Conservation (phyloP, 352 stramenopile genomes). For the Pythium periplocum region DNA sequence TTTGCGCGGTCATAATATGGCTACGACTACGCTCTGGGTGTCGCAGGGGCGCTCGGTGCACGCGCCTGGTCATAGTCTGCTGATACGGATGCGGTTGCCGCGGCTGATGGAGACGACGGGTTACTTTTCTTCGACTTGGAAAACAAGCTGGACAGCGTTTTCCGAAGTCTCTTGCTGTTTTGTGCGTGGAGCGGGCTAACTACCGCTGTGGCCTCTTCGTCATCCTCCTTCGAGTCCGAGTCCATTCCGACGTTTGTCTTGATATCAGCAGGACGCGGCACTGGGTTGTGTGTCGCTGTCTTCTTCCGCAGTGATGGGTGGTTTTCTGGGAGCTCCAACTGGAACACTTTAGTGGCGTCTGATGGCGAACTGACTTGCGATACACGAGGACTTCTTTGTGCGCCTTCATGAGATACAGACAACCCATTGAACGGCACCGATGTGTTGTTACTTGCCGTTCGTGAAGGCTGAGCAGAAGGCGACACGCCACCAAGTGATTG, state of each 20-base stretch:
- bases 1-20: slow-evolving; percentile 48
- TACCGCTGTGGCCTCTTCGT: too few relatives aligned
- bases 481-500: slow-evolving; percentile 1
- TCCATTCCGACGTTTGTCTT: too few relatives aligned
- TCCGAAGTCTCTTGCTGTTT: too few relatives aligned
- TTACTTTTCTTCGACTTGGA: slow-evolving; percentile 19
- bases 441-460: too few relatives aligned
- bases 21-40: too few relatives aligned
- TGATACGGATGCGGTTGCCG: slow-evolving; percentile 2
- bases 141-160: slow-evolving; percentile 24
- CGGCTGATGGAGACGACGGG: not conserved
- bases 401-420: too few relatives aligned
- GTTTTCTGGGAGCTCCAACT: slow-evolving; percentile 37
- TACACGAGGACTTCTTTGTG: slow-evolving; percentile 13
- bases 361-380: slow-evolving; percentile 1
- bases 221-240: too few relatives aligned
- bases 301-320: slow-evolving; percentile 42
- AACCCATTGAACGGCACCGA: too few relatives aligned
- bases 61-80: too few relatives aligned
- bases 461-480: not conserved
- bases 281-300: slow-evolving; percentile 1
- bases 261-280: too few relatives aligned
- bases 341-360: slow-evolving; percentile 27
- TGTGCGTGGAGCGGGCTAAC: too few relatives aligned
- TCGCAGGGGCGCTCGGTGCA: too few relatives aligned